phyloP scores from a whole-genome alignment of 768 basidiomycete species.

The Tulasnella sp. region DNA sequence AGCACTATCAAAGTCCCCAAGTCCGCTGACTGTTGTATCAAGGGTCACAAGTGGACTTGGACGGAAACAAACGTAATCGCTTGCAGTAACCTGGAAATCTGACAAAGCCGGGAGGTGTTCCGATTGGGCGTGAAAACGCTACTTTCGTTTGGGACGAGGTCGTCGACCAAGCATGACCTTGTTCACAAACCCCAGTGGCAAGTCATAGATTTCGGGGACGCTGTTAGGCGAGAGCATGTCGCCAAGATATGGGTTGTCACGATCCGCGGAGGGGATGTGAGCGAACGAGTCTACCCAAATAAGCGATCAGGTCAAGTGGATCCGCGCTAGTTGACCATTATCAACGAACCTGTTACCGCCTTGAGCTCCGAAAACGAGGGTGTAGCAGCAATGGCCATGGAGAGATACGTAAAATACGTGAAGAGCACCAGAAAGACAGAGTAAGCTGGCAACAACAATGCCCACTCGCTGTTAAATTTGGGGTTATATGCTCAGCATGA shows the following conservation, averaged over 20 bases:
- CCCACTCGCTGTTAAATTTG: slow-evolving; percentile 54
- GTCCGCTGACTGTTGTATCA: no score
- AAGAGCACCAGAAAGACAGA: slow-evolving; percentile 54
- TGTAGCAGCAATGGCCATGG: slow-evolving; percentile 57
- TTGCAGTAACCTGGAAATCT: no score
- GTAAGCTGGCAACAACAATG: slow-evolving; percentile 68
- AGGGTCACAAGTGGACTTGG: no score
- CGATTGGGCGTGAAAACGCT: no score
- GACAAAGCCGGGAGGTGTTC: no score
- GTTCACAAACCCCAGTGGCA: slow-evolving; percentile 71
- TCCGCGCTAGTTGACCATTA: neutral
- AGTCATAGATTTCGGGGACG: slow-evolving; percentile 60
- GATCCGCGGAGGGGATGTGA: slow-evolving; percentile 33
- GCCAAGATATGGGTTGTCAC: slow-evolving; percentile 33
- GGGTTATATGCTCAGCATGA: neutral
- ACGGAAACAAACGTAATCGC: no score
- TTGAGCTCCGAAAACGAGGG: slow-evolving; percentile 54
- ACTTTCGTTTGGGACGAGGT: neutral
- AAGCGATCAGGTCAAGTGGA: neutral
- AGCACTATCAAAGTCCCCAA: no score
- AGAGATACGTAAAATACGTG: slow-evolving; percentile 65
- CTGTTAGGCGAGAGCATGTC: slow-evolving; percentile 34
- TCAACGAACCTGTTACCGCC: slow-evolving; percentile 48
- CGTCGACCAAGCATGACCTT: slow-evolving; percentile 43
- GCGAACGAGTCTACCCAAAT: slow-evolving; percentile 40